phyloP scores from a whole-genome alignment of 371 early-diverging fungal genomes.

The Haplosporangium sp. region DNA sequence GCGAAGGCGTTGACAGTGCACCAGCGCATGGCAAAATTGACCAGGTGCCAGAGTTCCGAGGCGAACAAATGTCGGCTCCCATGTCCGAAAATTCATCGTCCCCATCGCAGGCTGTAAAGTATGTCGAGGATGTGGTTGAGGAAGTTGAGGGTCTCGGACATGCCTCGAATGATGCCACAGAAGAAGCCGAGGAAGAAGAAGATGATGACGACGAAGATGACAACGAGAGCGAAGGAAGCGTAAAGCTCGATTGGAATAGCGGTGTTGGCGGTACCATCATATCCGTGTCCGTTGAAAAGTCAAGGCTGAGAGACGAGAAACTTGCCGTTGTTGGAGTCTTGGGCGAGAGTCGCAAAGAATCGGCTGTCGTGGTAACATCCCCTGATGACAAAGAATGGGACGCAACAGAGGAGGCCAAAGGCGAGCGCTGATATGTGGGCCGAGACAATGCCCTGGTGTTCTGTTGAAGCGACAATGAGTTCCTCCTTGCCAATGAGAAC shows the following conservation, averaged over 20 bases:
- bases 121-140: constrained; percentile 13
- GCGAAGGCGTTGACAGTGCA: neutral
- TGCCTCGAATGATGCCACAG: constrained; percentile 31
- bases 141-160: constrained; percentile 27
- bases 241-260: constrained; percentile 31
- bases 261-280: constrained; percentile 47
- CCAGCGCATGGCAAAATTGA: constrained; percentile 7
- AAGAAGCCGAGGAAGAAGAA: constrained; percentile 31
- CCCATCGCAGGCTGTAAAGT: constrained; percentile 32
- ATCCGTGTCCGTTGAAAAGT: constrained; percentile 9
- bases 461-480: neutral
- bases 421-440: constrained; percentile 14
- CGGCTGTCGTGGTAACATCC: neutral
- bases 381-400: neutral
- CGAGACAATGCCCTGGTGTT: constrained; percentile 4
- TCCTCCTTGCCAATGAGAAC: constrained; percentile 7
- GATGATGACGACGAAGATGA: constrained; percentile 17
- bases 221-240: constrained; percentile 25
- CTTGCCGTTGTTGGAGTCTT: constrained; percentile 37
- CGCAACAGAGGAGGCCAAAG: constrained; percentile 2
- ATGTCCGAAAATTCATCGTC: constrained; percentile 5
- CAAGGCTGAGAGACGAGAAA: constrained; percentile 24
- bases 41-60: constrained; percentile 37
- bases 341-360: constrained; percentile 6
- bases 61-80: constrained; percentile 9